Evolutionary conservation across 1,284 basidiomycete genomes (phyloP).

Genomic region (Ustilago lituana): DNA sequence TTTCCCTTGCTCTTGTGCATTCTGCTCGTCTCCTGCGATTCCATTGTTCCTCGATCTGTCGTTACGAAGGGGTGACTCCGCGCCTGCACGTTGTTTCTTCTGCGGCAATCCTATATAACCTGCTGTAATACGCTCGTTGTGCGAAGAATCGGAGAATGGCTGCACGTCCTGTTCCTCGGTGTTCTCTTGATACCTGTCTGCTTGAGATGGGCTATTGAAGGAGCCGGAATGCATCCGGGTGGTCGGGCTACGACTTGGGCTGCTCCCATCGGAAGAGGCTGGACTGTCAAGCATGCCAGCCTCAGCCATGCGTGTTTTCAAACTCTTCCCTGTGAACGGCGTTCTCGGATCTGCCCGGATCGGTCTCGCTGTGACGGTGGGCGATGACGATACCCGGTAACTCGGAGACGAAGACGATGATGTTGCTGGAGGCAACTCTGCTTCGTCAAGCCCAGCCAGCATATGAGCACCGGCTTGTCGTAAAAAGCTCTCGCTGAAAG

Average conservation of each 20-base stretch:
- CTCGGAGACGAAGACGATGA: slow-evolving; percentile 19
- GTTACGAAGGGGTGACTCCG: slow-evolving; percentile 1
- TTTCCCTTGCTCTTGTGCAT: background rate
- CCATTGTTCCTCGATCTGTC: background rate
- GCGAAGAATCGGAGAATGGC: background rate
- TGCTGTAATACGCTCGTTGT: background rate
- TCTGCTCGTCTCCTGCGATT: background rate
- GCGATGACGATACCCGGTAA: slow-evolving; percentile 18
- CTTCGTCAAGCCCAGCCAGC: slow-evolving; percentile 48
- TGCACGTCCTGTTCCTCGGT: background rate
- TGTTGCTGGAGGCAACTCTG: background rate
- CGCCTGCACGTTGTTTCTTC: no score
- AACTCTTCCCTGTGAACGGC: slow-evolving; percentile 35
- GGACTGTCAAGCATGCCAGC: slow-evolving; percentile 36
- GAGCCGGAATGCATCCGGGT: slow-evolving; percentile 6
- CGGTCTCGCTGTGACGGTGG: slow-evolving; percentile 27
- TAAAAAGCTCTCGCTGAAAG: slow-evolving; percentile 60
- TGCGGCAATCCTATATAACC: background rate
- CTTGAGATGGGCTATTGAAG: background rate
- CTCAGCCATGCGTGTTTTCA: slow-evolving; percentile 30
- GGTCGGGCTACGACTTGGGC: slow-evolving; percentile 16
- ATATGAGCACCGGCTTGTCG: slow-evolving; percentile 54
- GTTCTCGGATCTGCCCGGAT: slow-evolving; percentile 18
- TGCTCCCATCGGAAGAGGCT: slow-evolving; percentile 24
- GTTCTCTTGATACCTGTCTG: background rate